Percentiles rank a stretch among this genome's conserved stretches.
These are phyloP conservation scores for Mycena maculata DNA, from an alignment of 768 basidiomycete species.

Conservation along the genomic window DNA sequence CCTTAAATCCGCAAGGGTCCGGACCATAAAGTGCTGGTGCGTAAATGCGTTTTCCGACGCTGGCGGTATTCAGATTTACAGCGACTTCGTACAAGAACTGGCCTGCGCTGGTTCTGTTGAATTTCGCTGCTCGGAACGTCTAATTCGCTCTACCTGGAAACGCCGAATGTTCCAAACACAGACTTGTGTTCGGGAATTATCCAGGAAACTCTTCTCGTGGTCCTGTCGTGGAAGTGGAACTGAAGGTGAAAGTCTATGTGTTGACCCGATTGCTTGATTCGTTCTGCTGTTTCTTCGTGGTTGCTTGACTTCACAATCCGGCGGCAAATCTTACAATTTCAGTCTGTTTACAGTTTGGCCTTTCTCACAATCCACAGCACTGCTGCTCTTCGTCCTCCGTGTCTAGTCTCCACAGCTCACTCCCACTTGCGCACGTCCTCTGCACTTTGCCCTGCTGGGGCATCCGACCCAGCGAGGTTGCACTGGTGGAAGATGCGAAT, in stretches of 20 bases:
- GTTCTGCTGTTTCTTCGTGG: slow-evolving; percentile 5
- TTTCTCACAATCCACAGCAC: slow-evolving; percentile 2
- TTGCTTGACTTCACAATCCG: slow-evolving; percentile 5
- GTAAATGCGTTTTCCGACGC: too few species aligned
- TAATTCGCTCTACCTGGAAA: too few species aligned
- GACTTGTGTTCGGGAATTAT: not conserved
- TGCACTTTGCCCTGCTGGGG: slow-evolving; percentile 73
- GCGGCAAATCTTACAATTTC: slow-evolving; percentile 5
- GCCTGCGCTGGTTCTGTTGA: too few species aligned
- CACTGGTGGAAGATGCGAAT: slow-evolving; percentile 87
- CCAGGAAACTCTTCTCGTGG: not conserved
- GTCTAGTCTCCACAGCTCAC: slow-evolving; percentile 35
- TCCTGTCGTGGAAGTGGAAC: not conserved
- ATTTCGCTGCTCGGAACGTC: too few species aligned
- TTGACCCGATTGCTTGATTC: not conserved
- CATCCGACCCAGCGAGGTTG: slow-evolving; percentile 85
- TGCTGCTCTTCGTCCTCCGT: not conserved
- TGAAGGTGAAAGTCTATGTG: not conserved
- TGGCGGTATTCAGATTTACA: too few species aligned
- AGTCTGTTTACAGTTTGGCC: slow-evolving; percentile 2
- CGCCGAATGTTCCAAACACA: too few species aligned
- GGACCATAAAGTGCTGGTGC: too few species aligned
- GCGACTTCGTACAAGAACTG: too few species aligned
- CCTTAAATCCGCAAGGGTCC: too few species aligned
- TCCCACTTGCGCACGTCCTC: slow-evolving; percentile 76